Conservation (phyloP, 768 basidiomycete species). For the Lentinula boryana region DNA sequence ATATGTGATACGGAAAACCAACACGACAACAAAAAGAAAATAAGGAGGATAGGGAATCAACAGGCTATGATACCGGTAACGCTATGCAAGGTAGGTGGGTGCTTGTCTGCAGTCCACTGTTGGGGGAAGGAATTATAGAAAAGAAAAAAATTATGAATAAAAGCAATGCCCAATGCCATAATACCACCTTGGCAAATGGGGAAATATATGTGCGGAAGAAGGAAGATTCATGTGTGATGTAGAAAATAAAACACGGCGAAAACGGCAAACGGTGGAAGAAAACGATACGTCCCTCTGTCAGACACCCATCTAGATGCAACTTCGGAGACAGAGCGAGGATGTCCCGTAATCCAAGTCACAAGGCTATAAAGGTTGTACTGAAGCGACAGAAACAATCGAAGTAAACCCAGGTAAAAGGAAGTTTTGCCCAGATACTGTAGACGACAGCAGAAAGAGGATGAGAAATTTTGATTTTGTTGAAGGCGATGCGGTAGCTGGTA, state of each 20-base stretch:
- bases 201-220: neutral
- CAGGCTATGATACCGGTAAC: neutral
- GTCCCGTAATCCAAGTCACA: constrained; percentile 1
- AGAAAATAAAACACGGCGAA: neutral
- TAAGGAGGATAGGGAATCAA: neutral
- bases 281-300: neutral
- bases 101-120: neutral
- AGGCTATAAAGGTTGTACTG: neutral
- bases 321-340: neutral
- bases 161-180: neutral
- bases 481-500: neutral
- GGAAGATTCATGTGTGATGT: neutral
- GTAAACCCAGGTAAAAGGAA: neutral
- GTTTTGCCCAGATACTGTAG: neutral
- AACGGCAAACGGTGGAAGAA: neutral
- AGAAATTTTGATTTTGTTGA: neutral
- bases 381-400: neutral
- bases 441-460: neutral
- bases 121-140: neutral
- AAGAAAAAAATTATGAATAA: neutral
- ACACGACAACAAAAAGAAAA: neutral
- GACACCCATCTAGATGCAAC: neutral
- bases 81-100: neutral
- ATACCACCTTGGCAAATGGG: neutral
- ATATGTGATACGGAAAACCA: neutral